These are phyloP conservation scores for Kwoniella mangroviensis DNA, from an alignment of 768 basidiomycete genomes.

Conservation along the genomic window DNA sequence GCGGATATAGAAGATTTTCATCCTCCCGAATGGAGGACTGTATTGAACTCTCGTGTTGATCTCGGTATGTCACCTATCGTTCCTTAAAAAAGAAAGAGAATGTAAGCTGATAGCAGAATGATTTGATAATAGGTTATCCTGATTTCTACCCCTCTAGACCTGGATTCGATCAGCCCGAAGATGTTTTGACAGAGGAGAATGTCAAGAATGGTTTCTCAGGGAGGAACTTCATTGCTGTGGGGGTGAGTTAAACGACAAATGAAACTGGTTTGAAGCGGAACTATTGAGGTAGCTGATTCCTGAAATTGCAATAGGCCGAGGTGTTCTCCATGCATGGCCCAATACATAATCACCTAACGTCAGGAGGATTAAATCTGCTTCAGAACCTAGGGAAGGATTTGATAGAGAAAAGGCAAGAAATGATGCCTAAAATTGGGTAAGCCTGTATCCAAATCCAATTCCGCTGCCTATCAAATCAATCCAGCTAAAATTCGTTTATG, in stretches of 20 bases:
- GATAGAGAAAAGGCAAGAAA: conserved; percentile 44
- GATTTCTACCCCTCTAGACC: conserved; percentile 56
- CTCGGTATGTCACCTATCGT: conserved; percentile 35
- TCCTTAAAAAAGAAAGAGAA: background rate
- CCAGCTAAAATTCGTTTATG: too few species aligned
- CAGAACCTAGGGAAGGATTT: conserved; percentile 42
- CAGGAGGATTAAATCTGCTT: conserved; percentile 44
- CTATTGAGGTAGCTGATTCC: conserved; percentile 1
- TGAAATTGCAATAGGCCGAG: conserved; percentile 33
- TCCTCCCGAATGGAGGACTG: conserved; percentile 52
- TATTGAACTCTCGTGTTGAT: conserved; percentile 46
- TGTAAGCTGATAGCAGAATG: background rate
- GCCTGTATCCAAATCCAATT: conserved; percentile 5
- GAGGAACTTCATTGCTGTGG: conserved; percentile 40
- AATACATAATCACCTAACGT: conserved; percentile 41
- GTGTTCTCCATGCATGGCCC: conserved; percentile 55
- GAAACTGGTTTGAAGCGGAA: background rate
- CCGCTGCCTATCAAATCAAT: too few species aligned
- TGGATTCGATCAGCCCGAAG: conserved; percentile 53
- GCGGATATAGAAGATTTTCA: conserved; percentile 47
- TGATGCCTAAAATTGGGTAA: conserved; percentile 47
- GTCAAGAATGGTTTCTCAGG: conserved; percentile 54
- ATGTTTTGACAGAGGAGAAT: conserved; percentile 54
- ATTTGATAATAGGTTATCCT: conserved; percentile 45
- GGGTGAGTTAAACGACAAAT: conserved; percentile 20